Evolutionary conservation across 2,329 filamentous ascomycete genomes (phyloP).

Genomic region (Rhinocladiella similis): DNA sequence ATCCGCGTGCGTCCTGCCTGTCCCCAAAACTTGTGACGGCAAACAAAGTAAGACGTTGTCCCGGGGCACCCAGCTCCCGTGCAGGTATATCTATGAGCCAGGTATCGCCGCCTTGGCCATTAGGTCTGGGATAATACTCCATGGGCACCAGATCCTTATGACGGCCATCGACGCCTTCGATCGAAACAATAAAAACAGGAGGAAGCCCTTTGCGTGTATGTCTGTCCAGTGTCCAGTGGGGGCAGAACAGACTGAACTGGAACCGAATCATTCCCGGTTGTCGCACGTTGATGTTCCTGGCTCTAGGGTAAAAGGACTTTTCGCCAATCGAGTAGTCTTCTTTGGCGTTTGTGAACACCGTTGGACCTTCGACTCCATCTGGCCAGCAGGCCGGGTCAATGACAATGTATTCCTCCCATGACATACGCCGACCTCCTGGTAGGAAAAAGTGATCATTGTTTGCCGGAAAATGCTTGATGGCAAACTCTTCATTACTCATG

Average conservation of each 20-base stretch:
- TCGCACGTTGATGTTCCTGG: slow-evolving; percentile 61
- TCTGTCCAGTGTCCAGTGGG: slow-evolving; percentile 73
- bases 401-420: slow-evolving; percentile 81
- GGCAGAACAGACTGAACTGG: slow-evolving; percentile 75
- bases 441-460: slow-evolving; percentile 72
- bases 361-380: slow-evolving; percentile 43
- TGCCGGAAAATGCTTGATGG: slow-evolving; percentile 73
- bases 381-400: slow-evolving; percentile 54
- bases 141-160: slow-evolving; percentile 70
- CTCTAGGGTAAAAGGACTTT: slow-evolving; percentile 62
- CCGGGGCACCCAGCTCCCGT: slow-evolving; percentile 65
- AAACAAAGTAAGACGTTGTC: slow-evolving; percentile 66
- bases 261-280: slow-evolving; percentile 66
- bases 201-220: slow-evolving; percentile 65
- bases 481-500: slow-evolving; percentile 76
- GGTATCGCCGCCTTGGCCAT: slow-evolving; percentile 68
- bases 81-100: slow-evolving; percentile 77
- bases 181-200: slow-evolving; percentile 68
- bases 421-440: slow-evolving; percentile 64
- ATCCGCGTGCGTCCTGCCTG: slow-evolving; percentile 52
- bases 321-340: slow-evolving; percentile 53
- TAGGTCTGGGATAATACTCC: slow-evolving; percentile 46
- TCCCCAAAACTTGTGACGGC: slow-evolving; percentile 59
- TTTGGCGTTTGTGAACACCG: slow-evolving; percentile 49
- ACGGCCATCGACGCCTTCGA: slow-evolving; percentile 66